Conservation (phyloP, 345 rosid genomes). For the Abelmoschus esculentus region DNA sequence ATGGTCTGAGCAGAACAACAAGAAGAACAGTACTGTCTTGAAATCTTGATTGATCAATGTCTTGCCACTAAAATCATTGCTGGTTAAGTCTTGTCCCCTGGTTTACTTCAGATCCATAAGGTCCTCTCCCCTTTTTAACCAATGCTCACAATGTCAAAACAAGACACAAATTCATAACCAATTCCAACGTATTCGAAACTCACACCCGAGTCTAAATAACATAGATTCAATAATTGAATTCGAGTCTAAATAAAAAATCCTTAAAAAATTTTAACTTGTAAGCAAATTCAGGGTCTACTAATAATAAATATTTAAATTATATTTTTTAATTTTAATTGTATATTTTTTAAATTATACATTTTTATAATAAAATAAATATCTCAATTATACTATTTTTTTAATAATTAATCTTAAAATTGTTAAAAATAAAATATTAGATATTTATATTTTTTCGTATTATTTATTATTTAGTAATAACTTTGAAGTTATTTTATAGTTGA, state of each 20-base stretch:
- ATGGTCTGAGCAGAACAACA: background rate
- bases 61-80: conserved; percentile 81
- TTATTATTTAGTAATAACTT: too few relatives aligned
- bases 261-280: conserved; percentile 21
- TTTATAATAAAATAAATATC: too few relatives aligned
- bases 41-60: conserved; percentile 82
- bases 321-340: too few relatives aligned
- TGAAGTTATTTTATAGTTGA: too few relatives aligned
- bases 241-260: background rate
- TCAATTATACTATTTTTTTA: too few relatives aligned
- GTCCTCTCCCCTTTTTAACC: conserved; percentile 76
- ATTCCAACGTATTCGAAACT: background rate
- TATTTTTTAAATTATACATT: too few relatives aligned
- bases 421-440: too few relatives aligned
- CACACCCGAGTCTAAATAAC: background rate
- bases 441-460: too few relatives aligned
- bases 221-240: background rate
- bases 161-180: background rate
- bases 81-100: conserved; percentile 85
- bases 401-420: too few relatives aligned
- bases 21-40: conserved; percentile 51
- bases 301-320: too few relatives aligned
- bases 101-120: conserved; percentile 87
- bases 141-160: conserved; percentile 14
- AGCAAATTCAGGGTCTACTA: conserved; percentile 83